phyloP scores from a whole-genome alignment of 495 filamentous ascomycete species.

The Usnea hakonensis region DNA sequence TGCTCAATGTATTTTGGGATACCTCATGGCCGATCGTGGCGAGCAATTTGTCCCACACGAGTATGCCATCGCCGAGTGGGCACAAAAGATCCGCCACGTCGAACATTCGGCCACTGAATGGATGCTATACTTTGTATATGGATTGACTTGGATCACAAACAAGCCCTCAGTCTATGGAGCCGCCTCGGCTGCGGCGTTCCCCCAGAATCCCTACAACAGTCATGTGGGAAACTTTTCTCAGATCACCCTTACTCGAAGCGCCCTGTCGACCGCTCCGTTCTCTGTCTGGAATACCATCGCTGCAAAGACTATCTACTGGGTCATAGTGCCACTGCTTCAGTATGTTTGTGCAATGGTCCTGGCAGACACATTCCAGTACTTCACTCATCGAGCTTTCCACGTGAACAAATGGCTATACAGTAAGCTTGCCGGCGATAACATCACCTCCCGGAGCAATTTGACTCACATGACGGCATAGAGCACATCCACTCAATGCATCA shows the following conservation, averaged over 20 bases:
- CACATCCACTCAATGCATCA: slow-evolving; percentile 92
- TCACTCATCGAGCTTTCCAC: slow-evolving; percentile 90
- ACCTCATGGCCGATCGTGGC: slow-evolving; percentile 52
- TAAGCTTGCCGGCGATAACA: slow-evolving; percentile 39
- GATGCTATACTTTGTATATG: not conserved
- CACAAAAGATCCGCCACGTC: slow-evolving; percentile 61
- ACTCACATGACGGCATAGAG: slow-evolving; percentile 36
- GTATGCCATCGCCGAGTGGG: slow-evolving; percentile 79
- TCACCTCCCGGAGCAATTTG: not conserved
- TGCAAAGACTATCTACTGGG: slow-evolving; percentile 65
- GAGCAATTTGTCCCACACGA: slow-evolving; percentile 65
- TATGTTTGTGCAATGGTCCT: slow-evolving; percentile 61
- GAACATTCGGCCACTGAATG: slow-evolving; percentile 34
- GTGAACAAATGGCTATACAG: slow-evolving; percentile 94
- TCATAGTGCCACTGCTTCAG: slow-evolving; percentile 66
- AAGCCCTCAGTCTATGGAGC: slow-evolving; percentile 28
- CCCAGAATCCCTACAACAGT: not conserved
- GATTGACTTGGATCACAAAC: slow-evolving; percentile 40
- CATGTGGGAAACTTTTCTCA: slow-evolving; percentile 30
- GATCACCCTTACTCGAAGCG: slow-evolving; percentile 34
- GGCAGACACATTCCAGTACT: slow-evolving; percentile 96
- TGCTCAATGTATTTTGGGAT: slow-evolving; percentile 12
- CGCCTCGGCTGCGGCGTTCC: not conserved
- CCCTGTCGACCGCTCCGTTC: slow-evolving; percentile 9
- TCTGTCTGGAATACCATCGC: slow-evolving; percentile 23